phyloP scores from a whole-genome alignment of 2,329 filamentous ascomycete genomes.

The Trichoderma aggressivum region DNA sequence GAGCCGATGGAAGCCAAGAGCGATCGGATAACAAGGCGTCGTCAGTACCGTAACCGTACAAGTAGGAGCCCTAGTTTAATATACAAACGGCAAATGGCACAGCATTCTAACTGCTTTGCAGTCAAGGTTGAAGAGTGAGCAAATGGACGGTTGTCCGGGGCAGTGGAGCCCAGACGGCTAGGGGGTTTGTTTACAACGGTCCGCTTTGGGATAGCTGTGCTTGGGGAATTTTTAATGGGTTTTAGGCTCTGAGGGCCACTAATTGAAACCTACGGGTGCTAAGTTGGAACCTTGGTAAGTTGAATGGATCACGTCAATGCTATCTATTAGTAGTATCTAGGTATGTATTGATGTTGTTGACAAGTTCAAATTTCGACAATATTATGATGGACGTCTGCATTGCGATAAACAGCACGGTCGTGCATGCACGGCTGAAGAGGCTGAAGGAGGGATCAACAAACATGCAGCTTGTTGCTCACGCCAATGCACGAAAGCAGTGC shows the following conservation, averaged over 20 bases:
- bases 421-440: not conserved
- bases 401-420: not conserved
- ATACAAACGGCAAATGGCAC: not conserved
- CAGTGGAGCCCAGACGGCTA: slow-evolving; percentile 33
- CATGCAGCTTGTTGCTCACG: not conserved
- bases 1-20: slow-evolving; percentile 3
- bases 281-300: not conserved
- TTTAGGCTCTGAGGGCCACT: not conserved
- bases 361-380: not conserved
- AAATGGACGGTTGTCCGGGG: slow-evolving; percentile 26
- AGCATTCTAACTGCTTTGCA: not conserved
- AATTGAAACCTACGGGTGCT: not conserved
- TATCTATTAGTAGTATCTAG: too few species aligned
- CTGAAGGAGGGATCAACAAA: slow-evolving; percentile 7
- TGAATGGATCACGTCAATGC: not conserved
- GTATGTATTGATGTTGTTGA: not conserved
- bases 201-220: slow-evolving; percentile 36
- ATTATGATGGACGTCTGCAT: not conserved
- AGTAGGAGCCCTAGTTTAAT: not conserved
- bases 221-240: not conserved
- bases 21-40: slow-evolving; percentile 2
- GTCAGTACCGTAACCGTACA: not conserved
- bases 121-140: slow-evolving; percentile 20
- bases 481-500: slow-evolving; percentile 17
- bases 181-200: slow-evolving; percentile 41